phyloP scores from a whole-genome alignment of 345 rosid species.

The Euphorbia pulcherrima region DNA sequence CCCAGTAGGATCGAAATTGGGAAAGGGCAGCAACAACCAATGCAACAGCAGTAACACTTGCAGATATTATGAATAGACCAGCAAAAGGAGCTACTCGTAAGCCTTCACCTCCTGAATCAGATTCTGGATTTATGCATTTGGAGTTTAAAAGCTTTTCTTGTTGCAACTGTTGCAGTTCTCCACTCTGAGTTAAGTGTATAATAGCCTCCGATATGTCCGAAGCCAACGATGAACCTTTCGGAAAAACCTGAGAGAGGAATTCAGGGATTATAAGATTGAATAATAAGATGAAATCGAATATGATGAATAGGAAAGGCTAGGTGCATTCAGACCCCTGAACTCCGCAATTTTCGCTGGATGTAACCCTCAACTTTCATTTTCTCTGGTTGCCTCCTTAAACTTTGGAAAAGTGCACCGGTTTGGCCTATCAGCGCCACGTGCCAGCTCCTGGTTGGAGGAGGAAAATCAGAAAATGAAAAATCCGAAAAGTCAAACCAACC shows the following conservation, averaged over 20 bases:
- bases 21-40: neutral
- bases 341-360: no score
- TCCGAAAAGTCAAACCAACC: no score
- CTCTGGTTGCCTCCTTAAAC: no score
- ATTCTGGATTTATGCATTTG: neutral
- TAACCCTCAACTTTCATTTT: no score
- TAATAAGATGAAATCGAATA: neutral
- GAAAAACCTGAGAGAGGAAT: slow-evolving; percentile 8
- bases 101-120: neutral
- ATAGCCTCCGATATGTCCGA: neutral
- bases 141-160: neutral
- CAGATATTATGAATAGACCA: slow-evolving; percentile 16
- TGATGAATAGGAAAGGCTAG: no score
- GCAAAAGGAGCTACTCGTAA: slow-evolving; percentile 13
- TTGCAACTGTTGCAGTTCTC: slow-evolving; percentile 5
- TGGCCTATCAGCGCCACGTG: no score
- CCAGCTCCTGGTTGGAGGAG: no score
- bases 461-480: no score
- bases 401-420: no score
- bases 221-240: neutral
- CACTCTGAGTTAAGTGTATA: neutral
- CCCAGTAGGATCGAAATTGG: slow-evolving; percentile 2
- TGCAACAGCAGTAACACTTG: slow-evolving; percentile 10
- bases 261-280: no score
- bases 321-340: no score